Base-by-base conservation (phyloP, 176 grass and related monocot species). In the Juncus effusus region DNA sequence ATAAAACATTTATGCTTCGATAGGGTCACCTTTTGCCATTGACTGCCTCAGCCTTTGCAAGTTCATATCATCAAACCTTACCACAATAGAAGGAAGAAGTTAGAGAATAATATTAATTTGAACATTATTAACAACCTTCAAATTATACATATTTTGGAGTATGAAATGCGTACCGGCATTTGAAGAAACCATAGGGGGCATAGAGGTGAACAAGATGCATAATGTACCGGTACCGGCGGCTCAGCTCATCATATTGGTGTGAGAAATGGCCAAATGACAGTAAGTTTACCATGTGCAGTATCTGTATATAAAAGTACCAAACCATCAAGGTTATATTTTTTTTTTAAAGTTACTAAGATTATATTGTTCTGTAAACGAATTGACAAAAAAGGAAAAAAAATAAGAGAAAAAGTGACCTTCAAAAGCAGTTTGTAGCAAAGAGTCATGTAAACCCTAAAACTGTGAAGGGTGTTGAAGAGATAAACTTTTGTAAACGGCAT, bases 161-260 rank as follows among this genome's bases (percentile, higher is more conserved):
- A 47, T 6, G 44, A 7, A 28, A 39, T 35, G 6, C 35, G 2
- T 74, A 80, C 78, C 78, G 45, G 56, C 78, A 69, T 55, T 53
- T 80, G 86, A 87, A 95, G 51, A 84, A 85, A 15, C 74, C 50
- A 69, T 86, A 95, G 0, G 90, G 90, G 1, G 77, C 57, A 55
- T 90, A 90, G 10, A 95, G 75, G 3, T 87, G 75, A 51, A 87
- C 78, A 5, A 95, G 83, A 36, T 70, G 83, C 86, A 82, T 84
- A 36, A 83, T 63, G 13, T 77, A 90, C 7, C 13, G 63, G 77
- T 87, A 95, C 19, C 68, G 83, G n/a, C 68, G 65, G 4, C 55
- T 57, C 3, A 67, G 10, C 35, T 80, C 61, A 12, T 74, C 59
- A 36, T 80, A 80, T 4, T 12, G 19, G 3, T 59, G 35, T 0